A percentile compares a stretch with the other conserved stretches of the same genome.
Conservation (phyloP, 257 asterid species). For the Penstemon eatonii region DNA sequence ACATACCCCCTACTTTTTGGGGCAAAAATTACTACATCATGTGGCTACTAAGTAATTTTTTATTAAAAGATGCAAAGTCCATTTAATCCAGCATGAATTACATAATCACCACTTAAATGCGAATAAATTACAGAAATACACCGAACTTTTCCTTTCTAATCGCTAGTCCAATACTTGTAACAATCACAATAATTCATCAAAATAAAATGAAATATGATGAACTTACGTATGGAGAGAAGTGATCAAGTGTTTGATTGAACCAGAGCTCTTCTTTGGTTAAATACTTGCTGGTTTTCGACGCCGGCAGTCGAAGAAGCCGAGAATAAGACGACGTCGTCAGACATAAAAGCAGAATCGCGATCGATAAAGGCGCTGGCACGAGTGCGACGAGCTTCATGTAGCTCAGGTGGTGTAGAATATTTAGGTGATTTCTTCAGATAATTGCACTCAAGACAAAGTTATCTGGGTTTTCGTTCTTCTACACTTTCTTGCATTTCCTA, state of each 20-base stretch:
- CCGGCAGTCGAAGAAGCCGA: slow-evolving; percentile 39
- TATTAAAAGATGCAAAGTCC: not conserved
- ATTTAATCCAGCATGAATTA: slow-evolving; percentile 16
- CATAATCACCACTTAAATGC: slow-evolving; percentile 6
- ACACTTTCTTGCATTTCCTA: too few relatives aligned
- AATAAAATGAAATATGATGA: not conserved
- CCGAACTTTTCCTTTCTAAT: not conserved
- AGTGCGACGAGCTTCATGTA: slow-evolving; percentile 30
- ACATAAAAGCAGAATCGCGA: slow-evolving; percentile 20
- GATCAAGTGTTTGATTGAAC: slow-evolving; percentile 86
- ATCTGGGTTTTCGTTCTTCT: too few relatives aligned
- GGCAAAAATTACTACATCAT: not conserved
- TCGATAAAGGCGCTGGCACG: slow-evolving; percentile 10
- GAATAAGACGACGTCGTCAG: slow-evolving; percentile 29
- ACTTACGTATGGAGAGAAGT: slow-evolving; percentile 87
- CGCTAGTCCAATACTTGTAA: not conserved
- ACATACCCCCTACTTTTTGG: not conserved
- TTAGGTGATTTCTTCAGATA: not conserved
- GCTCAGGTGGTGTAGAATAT: slow-evolving; percentile 7
- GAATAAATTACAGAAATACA: not conserved
- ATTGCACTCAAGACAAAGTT: not conserved
- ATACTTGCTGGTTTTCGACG: slow-evolving; percentile 37
- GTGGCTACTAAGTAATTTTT: not conserved
- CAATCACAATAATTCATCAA: too few relatives aligned
- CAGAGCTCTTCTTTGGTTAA: slow-evolving; percentile 65